phyloP scores from a whole-genome alignment of 1,139 yeast genomes.

The Candida tetrigidarum region DNA sequence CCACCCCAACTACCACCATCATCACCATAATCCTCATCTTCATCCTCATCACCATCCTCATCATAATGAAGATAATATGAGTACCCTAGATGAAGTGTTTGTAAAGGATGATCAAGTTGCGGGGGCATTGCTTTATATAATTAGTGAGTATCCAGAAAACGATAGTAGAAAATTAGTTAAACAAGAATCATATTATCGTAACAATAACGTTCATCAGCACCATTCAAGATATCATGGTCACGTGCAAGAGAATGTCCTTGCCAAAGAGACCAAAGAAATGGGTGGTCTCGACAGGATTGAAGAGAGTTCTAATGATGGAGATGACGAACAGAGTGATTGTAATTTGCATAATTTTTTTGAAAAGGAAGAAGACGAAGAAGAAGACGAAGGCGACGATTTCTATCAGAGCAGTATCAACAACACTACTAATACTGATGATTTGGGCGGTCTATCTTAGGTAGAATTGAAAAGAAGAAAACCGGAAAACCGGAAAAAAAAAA shows the following conservation, averaged over 20 bases:
- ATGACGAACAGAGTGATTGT: conserved; percentile 16
- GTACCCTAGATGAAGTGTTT: conserved; percentile 9
- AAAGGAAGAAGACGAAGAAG: conserved; percentile 1
- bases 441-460: not conserved
- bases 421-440: not conserved
- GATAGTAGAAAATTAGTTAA: not conserved
- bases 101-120: conserved; percentile 14
- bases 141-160: conserved; percentile 8
- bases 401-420: not conserved
- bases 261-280: not conserved
- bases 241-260: not conserved
- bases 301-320: conserved; percentile 18
- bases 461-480: not conserved
- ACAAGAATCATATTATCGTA: not conserved
- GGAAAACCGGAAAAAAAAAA: no score
- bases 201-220: no score
- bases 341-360: conserved; percentile 3
- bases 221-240: not conserved
- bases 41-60: not conserved
- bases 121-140: conserved; percentile 17
- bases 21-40: not conserved
- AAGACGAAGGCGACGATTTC: not conserved
- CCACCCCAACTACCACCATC: no score
- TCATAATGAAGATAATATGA: conserved; percentile 1
- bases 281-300: conserved; percentile 6